These are phyloP conservation scores for Neofusicoccum umdonicola DNA, from an alignment of 2,329 filamentous ascomycete species.

Conservation along the genomic window DNA sequence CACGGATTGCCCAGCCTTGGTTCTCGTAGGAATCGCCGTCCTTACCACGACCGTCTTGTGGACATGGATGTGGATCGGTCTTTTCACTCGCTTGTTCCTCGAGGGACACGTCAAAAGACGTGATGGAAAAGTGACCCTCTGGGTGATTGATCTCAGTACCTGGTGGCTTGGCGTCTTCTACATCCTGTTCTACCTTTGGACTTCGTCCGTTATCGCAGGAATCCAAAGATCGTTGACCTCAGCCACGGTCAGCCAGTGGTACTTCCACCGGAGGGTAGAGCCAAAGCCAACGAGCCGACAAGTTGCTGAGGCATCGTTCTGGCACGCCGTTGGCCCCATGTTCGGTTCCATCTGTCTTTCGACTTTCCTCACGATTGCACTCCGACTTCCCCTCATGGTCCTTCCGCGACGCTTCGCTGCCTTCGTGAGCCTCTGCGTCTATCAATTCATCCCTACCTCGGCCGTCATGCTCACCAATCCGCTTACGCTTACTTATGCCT, in stretches of 20 bases:
- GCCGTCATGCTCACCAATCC: slow-evolving; percentile 87
- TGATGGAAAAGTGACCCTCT: slow-evolving; percentile 53
- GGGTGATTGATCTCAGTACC: slow-evolving; percentile 81
- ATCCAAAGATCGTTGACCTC: slow-evolving; percentile 89
- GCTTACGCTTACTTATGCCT: slow-evolving; percentile 85
- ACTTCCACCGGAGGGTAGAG: slow-evolving; percentile 86
- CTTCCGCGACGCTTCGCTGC: slow-evolving; percentile 74
- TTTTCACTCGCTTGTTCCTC: slow-evolving; percentile 94
- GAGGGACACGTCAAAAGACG: slow-evolving; percentile 72
- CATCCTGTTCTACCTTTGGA: slow-evolving; percentile 94
- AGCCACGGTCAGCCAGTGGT: slow-evolving; percentile 97
- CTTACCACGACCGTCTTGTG: slow-evolving; percentile 75
- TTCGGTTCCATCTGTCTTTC: slow-evolving; percentile 92
- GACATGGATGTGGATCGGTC: slow-evolving; percentile 94
- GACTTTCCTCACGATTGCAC: slow-evolving; percentile 73
- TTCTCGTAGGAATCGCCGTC: slow-evolving; percentile 78
- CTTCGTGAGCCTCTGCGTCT: slow-evolving; percentile 67
- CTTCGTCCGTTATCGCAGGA: slow-evolving; percentile 79
- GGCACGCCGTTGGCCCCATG: slow-evolving; percentile 78
- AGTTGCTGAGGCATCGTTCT: slow-evolving; percentile 78
- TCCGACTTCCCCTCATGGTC: slow-evolving; percentile 81
- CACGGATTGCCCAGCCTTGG: slow-evolving; percentile 76
- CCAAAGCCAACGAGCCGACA: slow-evolving; percentile 75
- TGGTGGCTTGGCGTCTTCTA: slow-evolving; percentile 97
- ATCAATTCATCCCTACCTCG: slow-evolving; percentile 79